Evolutionary conservation across 139 green algal species (phyloP).

Genomic region (Eudorina sp.): DNA sequence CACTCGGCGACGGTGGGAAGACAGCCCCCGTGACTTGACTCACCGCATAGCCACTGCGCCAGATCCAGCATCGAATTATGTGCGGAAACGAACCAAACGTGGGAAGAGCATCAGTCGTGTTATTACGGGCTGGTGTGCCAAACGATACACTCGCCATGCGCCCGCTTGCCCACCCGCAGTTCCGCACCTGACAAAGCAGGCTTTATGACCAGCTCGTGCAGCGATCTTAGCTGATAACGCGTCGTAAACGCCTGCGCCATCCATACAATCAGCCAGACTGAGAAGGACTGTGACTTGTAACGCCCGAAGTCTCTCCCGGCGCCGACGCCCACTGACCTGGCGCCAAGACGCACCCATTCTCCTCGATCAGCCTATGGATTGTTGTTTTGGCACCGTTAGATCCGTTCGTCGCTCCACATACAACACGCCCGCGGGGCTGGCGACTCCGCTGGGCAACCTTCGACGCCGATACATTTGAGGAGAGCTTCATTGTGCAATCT

Average conservation of each 20-base stretch:
- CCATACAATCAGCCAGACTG: background rate
- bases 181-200: conserved; percentile 67
- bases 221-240: conserved; percentile 75
- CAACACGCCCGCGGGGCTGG: background rate
- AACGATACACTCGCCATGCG: no score
- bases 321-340: conserved; percentile 56
- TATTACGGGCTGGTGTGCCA: no score
- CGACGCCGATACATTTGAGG: background rate
- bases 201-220: conserved; percentile 68
- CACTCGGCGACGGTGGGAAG: no score
- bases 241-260: conserved; percentile 76
- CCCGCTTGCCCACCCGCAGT: background rate
- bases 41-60: conserved; percentile 69
- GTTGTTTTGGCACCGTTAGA: conserved; percentile 57
- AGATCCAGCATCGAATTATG: background rate
- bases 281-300: conserved; percentile 21
- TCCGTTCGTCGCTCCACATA: conserved; percentile 14
- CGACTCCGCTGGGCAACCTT: background rate
- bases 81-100: no score
- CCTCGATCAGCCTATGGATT: conserved; percentile 76
- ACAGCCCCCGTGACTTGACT: no score
- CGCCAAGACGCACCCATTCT: conserved; percentile 73
- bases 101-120: no score
- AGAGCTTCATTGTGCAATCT: background rate
- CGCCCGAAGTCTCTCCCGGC: background rate